Base-by-base conservation (phyloP, 768 basidiomycete genomes). In the Rhizopogon roseolus region DNA sequence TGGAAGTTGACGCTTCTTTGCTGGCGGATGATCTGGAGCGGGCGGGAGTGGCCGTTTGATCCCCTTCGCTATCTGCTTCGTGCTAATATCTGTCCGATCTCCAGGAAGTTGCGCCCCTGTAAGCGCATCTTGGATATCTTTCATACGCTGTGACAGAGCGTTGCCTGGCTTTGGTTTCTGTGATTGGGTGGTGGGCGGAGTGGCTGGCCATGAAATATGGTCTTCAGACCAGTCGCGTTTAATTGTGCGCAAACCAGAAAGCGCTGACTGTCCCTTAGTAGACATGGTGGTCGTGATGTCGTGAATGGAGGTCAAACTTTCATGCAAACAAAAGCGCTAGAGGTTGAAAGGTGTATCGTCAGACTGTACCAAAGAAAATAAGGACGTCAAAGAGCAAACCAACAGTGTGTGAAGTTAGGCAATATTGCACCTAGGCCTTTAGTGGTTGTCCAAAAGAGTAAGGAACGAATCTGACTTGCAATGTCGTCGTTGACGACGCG, bases 1-100 rank as follows among this genome's bases (percentile, higher is more conserved):
- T 9, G 86, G 86, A 2, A 88, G 69, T 51, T 76, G 73, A 27
- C 86, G 66, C 60, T 84, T 86, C 66, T 84, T 81, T n/a, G 71
- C 57, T 2, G 71, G 66, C 6, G 62, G 69, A 10, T 61, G 60
- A 6, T 59, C 60, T 29, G 55, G 45, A 41, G 66, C 46, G 22
- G 38, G 29, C 39, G 59, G 41, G 45, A 62, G 59, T 1, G 72
- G 60, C 22, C 73, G 71, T 60, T 76, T 76, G 52, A 57, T 70
- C 53, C 67, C 56, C 25, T 58, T 65, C n/a, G 55, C 54, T 57
- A 57, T 53, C 49, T 63, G 57, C 19, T 53, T 50, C 22, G 60
- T 54, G 34, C 61, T 55, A 7, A 54, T 5, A 27, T 54, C 60
- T 52, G 51, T 34, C 39, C 59, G 41, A 34, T 57, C 52, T 61